Conservation (phyloP, 345 rosid species). For the Raphanus sativus region DNA sequence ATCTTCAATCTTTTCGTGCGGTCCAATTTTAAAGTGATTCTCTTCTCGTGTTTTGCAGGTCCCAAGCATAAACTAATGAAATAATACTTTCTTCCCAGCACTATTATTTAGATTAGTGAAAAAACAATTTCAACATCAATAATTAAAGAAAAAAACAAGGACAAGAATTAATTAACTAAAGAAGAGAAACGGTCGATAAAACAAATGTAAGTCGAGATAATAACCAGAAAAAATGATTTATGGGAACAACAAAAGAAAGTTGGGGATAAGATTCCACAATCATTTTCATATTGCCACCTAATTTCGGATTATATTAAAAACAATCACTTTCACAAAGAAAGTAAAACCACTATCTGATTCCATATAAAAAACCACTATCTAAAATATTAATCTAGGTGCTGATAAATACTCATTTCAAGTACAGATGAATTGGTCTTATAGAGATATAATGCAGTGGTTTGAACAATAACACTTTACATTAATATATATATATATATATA, state of each 20-base stretch:
- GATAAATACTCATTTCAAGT: neutral
- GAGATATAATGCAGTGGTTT: conserved; percentile 4
- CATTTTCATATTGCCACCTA: conserved; percentile 30
- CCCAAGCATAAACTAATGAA: neutral
- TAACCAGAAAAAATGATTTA: neutral
- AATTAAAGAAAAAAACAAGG: neutral
- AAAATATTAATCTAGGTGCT: conserved; percentile 25
- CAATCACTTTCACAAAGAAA: conserved; percentile 27
- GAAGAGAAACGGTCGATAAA: conserved; percentile 18
- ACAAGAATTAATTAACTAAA: neutral
- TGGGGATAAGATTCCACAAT: conserved; percentile 34
- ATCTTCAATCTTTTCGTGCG: neutral
- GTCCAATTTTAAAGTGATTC: neutral
- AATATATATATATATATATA: neutral
- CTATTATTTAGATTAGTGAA: neutral
- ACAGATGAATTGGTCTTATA: conserved; percentile 31
- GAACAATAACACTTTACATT: neutral
- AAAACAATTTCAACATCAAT: conserved; percentile 14
- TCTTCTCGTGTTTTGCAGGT: neutral
- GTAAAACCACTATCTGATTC: conserved; percentile 32
- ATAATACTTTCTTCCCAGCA: neutral
- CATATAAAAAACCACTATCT: conserved; percentile 1
- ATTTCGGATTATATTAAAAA: conserved; percentile 14
- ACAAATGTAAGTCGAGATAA: neutral
- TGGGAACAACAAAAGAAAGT: neutral